Conservation (phyloP, 257 asterid genomes). For the Solanum piurae region DNA sequence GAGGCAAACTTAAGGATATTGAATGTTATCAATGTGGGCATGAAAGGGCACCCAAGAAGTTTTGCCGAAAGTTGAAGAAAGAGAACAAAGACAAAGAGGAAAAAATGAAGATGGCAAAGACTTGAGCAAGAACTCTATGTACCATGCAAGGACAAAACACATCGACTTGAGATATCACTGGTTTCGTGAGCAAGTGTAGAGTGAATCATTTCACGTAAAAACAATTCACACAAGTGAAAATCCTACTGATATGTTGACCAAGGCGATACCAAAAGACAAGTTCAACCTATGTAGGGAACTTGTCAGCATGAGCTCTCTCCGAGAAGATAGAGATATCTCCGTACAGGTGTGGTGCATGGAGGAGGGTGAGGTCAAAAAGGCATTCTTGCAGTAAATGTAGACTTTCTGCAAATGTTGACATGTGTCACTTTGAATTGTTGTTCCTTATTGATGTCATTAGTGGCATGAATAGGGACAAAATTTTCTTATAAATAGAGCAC, state of each 20-base stretch:
- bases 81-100: not conserved
- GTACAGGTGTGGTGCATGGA: not conserved
- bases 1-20: not conserved
- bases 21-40: not conserved
- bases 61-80: not conserved
- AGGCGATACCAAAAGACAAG: not conserved
- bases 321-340: not conserved
- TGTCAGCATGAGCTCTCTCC: not conserved
- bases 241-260: not conserved
- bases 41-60: not conserved
- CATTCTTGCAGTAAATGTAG: not conserved
- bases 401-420: not conserved
- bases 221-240: not conserved
- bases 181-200: not conserved
- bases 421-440: not conserved
- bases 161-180: not conserved
- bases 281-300: not conserved
- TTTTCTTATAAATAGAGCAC: not conserved
- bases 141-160: not conserved
- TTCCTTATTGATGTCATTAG: not conserved
- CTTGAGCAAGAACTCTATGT: not conserved
- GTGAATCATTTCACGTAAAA: not conserved
- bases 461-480: not conserved
- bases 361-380: not conserved
- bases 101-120: not conserved